Evolutionary conservation across 768 basidiomycete species (phyloP).

Genomic region (Boletus tomentosulus): DNA sequence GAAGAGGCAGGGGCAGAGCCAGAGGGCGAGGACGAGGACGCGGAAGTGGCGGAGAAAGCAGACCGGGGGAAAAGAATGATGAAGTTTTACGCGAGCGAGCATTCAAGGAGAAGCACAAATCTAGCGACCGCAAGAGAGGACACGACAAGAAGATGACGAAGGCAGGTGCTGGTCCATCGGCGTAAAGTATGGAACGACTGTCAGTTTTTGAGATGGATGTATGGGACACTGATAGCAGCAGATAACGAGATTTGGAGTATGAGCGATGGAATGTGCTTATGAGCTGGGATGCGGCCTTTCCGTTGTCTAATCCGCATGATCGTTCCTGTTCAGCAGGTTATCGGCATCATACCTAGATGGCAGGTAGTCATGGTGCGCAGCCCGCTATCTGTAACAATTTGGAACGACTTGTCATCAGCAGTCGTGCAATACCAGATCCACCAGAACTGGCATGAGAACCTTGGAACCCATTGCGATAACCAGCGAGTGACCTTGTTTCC

Average conservation of each 20-base stretch:
- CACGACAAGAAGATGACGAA: conserved; percentile 87
- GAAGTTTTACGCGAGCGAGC: conserved; percentile 53
- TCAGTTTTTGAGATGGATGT: neutral
- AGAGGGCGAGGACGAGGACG: conserved; percentile 38
- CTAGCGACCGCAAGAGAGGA: conserved; percentile 75
- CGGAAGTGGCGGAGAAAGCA: conserved; percentile 33
- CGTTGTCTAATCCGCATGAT: neutral
- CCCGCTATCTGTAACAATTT: neutral
- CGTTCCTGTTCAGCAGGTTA: neutral
- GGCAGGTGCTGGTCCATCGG: conserved; percentile 44
- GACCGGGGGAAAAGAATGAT: conserved; percentile 36
- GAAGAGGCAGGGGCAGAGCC: conserved; percentile 37
- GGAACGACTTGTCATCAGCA: conserved; percentile 5
- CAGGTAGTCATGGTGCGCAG: neutral
- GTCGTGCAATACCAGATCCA: neutral
- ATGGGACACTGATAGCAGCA: neutral
- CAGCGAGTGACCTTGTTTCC: neutral
- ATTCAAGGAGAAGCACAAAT: conserved; percentile 77
- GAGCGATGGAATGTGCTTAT: neutral
- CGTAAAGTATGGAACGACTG: conserved; percentile 1
- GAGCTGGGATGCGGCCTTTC: neutral
- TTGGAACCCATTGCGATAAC: conserved; percentile 1
- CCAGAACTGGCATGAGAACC: neutral
- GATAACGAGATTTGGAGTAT: neutral
- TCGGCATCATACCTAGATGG: neutral